These are phyloP conservation scores for Talaromyces amestolkiae DNA, from an alignment of 2,329 filamentous ascomycete species.

Conservation along the genomic window DNA sequence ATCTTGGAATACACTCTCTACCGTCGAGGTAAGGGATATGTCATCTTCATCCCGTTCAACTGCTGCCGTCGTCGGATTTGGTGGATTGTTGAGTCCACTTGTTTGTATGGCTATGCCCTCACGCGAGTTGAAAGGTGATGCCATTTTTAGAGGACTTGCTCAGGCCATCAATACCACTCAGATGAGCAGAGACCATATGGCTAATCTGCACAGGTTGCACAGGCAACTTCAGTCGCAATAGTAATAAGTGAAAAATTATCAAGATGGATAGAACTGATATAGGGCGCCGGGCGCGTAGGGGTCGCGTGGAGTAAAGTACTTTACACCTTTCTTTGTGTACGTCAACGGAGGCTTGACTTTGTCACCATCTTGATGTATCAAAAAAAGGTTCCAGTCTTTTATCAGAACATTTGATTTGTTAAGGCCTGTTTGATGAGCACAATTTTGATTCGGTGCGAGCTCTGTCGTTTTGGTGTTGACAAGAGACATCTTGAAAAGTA, in stretches of 20 bases:
- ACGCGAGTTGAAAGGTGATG: not conserved
- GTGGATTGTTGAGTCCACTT: not conserved
- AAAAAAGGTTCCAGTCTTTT: not conserved
- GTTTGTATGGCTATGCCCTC: not conserved
- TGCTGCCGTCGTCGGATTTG: not conserved
- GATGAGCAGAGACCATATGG: not conserved
- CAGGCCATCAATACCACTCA: not conserved
- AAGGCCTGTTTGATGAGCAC: not conserved
- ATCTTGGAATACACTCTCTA: conserved; percentile 40
- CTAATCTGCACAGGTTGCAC: not conserved
- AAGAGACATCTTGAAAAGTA: not conserved
- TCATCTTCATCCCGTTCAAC: conserved; percentile 46
- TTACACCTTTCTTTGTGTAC: not conserved
- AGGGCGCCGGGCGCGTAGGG: not conserved
- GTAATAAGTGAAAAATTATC: not conserved
- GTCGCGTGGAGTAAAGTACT: not conserved
- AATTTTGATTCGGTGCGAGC: too few species aligned
- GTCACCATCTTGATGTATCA: not conserved
- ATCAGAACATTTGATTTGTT: not conserved
- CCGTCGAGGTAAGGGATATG: conserved; percentile 59
- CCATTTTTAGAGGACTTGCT: not conserved
- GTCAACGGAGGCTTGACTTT: not conserved
- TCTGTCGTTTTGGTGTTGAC: not conserved
- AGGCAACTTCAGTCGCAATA: not conserved
- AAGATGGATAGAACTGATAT: not conserved